phyloP scores from a whole-genome alignment of 2,329 filamentous ascomycete genomes.

The Colletotrichum sp. region DNA sequence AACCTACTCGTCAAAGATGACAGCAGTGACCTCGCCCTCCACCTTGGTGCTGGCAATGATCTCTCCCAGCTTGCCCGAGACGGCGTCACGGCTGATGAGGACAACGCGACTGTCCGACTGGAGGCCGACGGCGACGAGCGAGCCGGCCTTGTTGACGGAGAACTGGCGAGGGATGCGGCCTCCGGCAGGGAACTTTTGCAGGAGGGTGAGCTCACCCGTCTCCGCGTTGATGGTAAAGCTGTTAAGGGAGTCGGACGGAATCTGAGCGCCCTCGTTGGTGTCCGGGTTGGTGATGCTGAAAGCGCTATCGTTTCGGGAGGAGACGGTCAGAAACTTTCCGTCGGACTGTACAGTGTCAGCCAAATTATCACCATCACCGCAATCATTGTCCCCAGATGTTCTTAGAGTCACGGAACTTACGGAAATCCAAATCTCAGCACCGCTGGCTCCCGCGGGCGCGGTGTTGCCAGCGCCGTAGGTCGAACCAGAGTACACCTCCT shows the following conservation, averaged over 20 bases:
- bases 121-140: conserved; percentile 68
- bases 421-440: conserved; percentile 63
- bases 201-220: conserved; percentile 60
- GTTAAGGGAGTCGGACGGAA: conserved; percentile 68
- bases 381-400: not conserved
- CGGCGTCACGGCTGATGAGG: conserved; percentile 64
- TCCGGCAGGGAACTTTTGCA: conserved; percentile 66
- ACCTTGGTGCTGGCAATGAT: conserved; percentile 48
- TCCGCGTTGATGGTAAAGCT: conserved; percentile 60
- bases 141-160: conserved; percentile 67
- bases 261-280: conserved; percentile 30
- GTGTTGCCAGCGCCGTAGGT: conserved; percentile 50
- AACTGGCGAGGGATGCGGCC: conserved; percentile 73
- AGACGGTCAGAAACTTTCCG: conserved; percentile 68
- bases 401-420: conserved; percentile 48
- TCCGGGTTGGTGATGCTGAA: conserved; percentile 56
- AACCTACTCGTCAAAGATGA: conserved; percentile 51
- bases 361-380: not conserved
- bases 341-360: conserved; percentile 51
- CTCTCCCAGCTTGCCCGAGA: conserved; percentile 60
- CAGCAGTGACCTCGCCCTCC: conserved; percentile 49
- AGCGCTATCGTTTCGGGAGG: conserved; percentile 68
- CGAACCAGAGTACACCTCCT: conserved; percentile 50
- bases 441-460: conserved; percentile 47
- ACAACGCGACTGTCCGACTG: conserved; percentile 66